Conservation (phyloP, 2,329 filamentous ascomycete genomes). For the Fonsecaea monophora region DNA sequence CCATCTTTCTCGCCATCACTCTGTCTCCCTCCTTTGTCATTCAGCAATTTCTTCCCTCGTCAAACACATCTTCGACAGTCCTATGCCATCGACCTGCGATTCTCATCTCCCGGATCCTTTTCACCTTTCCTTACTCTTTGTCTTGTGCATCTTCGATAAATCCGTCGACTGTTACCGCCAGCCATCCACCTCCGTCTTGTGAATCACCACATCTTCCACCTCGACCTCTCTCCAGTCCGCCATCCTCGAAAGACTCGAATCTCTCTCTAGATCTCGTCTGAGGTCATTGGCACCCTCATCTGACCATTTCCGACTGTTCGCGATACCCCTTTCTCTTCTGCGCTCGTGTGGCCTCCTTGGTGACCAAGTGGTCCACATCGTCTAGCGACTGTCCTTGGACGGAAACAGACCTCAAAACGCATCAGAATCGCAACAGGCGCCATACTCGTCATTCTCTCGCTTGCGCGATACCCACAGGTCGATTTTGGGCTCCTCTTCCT, state of each 20-base stretch:
- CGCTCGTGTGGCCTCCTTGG: conserved; percentile 22
- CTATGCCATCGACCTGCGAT: conserved; percentile 3
- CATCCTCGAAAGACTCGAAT: neutral
- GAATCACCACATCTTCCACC: conserved; percentile 21
- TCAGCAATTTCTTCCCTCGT: conserved; percentile 23
- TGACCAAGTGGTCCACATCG: conserved; percentile 20
- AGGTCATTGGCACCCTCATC: conserved; percentile 4
- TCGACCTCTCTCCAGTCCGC: conserved; percentile 15
- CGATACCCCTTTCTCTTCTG: conserved; percentile 30
- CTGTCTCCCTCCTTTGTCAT: conserved; percentile 24
- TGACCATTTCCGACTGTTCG: conserved; percentile 15
- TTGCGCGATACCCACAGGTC: conserved; percentile 15
- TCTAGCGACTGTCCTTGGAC: conserved; percentile 6
- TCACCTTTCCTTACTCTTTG: conserved; percentile 13
- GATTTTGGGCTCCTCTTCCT: conserved; percentile 7
- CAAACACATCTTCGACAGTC: conserved; percentile 10
- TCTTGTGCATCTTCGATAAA: conserved; percentile 9
- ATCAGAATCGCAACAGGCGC: neutral
- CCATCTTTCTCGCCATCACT: conserved; percentile 24
- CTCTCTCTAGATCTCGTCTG: neutral
- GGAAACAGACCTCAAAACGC: conserved; percentile 15
- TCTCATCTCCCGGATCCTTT: conserved; percentile 14
- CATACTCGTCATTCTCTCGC: conserved; percentile 2
- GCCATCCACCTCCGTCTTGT: conserved; percentile 13
- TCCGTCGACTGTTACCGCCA: conserved; percentile 15